These are phyloP conservation scores for Biancaea sappan DNA, from an alignment of 306 rosid genomes.

Conservation along the genomic window DNA sequence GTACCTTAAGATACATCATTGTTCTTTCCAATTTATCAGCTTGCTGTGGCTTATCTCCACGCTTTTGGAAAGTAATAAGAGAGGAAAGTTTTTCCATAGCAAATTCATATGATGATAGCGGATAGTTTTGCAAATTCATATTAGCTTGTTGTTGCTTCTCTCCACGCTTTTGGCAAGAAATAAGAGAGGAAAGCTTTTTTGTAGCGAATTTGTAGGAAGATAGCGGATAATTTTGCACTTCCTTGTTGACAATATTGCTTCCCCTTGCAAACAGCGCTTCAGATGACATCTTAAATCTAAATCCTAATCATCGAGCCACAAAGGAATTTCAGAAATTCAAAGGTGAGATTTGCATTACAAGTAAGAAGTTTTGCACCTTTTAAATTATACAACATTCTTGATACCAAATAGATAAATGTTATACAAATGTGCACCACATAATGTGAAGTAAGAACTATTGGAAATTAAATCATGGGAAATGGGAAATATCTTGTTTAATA, in stretches of 20 bases:
- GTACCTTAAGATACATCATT: constrained; percentile 68
- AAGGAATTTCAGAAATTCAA: constrained; percentile 22
- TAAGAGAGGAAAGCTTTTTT: constrained; percentile 82
- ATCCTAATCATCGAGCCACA: constrained; percentile 48
- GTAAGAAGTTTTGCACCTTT: neutral
- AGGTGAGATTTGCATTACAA: constrained; percentile 1
- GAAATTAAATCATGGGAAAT: neutral
- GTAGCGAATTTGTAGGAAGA: constrained; percentile 62
- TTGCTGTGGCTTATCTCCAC: constrained; percentile 27
- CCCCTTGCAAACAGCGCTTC: constrained; percentile 35
- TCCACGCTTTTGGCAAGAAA: constrained; percentile 62
- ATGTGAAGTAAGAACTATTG: neutral
- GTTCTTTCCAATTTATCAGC: constrained; percentile 53
- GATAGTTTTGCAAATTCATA: too few relatives aligned
- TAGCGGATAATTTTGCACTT: constrained; percentile 30
- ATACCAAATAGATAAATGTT: constrained; percentile 18
- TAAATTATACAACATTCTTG: neutral
- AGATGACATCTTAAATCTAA: constrained; percentile 39
- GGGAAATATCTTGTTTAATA: neutral
- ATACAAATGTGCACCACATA: neutral
- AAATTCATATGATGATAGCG: too few relatives aligned
- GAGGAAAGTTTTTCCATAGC: too few relatives aligned
- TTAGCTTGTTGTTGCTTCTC: too few relatives aligned
- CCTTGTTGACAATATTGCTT: constrained; percentile 41
- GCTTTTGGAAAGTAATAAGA: too few relatives aligned